Conservation (phyloP, 75 land plant genomes). For the Picea sitchensis region DNA sequence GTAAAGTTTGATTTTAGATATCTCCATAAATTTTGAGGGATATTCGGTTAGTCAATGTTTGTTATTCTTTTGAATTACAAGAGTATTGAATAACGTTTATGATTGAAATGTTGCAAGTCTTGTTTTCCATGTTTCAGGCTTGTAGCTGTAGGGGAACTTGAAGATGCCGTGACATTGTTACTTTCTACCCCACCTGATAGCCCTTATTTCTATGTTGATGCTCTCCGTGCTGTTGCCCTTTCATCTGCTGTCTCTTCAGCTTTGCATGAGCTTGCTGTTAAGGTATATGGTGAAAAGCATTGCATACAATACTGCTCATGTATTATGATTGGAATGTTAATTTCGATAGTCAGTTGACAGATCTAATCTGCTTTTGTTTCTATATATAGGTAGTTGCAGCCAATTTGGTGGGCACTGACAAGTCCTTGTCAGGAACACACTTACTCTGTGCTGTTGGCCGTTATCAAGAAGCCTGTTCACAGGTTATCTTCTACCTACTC, state of each 20-base stretch:
- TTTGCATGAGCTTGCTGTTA: conserved; percentile 94
- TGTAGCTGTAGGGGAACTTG: conserved; percentile 88
- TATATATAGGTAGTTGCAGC: conserved; percentile 89
- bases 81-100: no score
- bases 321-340: background rate
- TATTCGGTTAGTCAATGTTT: no score
- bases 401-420: conserved; percentile 94
- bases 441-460: conserved; percentile 99
- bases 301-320: no score
- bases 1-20: no score
- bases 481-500: conserved; percentile 35
- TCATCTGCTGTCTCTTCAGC: conserved; percentile 94
- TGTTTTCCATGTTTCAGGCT: conserved; percentile 40
- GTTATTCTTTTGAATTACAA: no score
- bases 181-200: conserved; percentile 92
- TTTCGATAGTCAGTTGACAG: conserved; percentile 8
- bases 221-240: conserved; percentile 93
- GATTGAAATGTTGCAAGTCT: background rate
- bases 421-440: conserved; percentile 89
- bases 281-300: conserved; percentile 42
- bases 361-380: background rate
- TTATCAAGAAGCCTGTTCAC: conserved; percentile 98
- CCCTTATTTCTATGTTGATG: conserved; percentile 86
- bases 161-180: conserved; percentile 89
- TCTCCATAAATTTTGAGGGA: no score